Conservation (phyloP, 192 early-diverging fungal genomes). For the Powellomyces hirtus region DNA sequence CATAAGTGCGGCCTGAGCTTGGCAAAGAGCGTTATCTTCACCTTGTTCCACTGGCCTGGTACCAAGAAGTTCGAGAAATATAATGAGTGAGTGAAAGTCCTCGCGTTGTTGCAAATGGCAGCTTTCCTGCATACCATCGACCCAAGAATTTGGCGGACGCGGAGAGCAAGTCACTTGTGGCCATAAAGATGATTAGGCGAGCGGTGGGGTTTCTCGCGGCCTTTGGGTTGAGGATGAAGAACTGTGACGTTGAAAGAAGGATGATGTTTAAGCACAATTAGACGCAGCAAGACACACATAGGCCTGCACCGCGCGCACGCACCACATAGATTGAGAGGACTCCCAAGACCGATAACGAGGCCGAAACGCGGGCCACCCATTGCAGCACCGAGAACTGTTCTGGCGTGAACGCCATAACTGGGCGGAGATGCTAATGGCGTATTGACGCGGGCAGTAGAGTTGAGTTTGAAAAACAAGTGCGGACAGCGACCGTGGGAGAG, state of each 20-base stretch:
- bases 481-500: too few relatives aligned
- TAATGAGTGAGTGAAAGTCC: too few relatives aligned
- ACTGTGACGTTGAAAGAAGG: too few relatives aligned
- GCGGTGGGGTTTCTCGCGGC: constrained; percentile 9
- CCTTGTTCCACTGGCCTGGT: background rate
- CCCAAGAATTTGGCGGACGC: constrained; percentile 12
- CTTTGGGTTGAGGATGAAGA: constrained; percentile 10
- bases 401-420: constrained; percentile 2
- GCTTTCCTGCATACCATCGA: background rate
- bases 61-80: too few relatives aligned
- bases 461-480: too few relatives aligned
- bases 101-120: too few relatives aligned
- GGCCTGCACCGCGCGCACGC: too few relatives aligned
- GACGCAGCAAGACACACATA: too few relatives aligned
- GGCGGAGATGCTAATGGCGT: background rate
- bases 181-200: constrained; percentile 21
- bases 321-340: background rate
- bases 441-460: background rate
- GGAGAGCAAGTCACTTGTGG: background rate
- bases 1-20: constrained; percentile 12
- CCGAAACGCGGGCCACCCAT: constrained; percentile 1
- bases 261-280: too few relatives aligned
- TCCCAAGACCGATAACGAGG: constrained; percentile 6
- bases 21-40: background rate
- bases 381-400: background rate